phyloP scores from a whole-genome alignment of 2,329 filamentous ascomycete species.

The Claviceps paspali region DNA sequence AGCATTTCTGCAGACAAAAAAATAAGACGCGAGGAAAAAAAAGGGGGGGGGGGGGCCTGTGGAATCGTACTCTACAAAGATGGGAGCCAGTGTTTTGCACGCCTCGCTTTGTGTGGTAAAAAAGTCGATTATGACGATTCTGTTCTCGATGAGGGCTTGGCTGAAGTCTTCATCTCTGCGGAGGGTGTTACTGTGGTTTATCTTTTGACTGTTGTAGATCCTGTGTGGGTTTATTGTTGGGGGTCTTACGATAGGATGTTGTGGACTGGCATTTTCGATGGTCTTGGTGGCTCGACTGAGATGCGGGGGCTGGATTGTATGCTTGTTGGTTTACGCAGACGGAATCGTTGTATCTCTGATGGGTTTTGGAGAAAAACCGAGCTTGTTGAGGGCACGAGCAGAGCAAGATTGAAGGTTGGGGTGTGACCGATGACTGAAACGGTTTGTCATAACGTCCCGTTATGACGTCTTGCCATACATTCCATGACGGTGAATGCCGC shows the following conservation, averaged over 20 bases:
- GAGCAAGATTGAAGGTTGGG: background rate
- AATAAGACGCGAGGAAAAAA: too few species aligned
- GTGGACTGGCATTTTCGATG: conserved; percentile 2
- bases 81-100: conserved; percentile 4
- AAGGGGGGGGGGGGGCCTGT: background rate
- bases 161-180: conserved; percentile 1
- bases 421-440: too few species aligned
- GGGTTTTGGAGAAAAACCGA: background rate
- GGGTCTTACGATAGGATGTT: conserved; percentile 2
- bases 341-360: too few species aligned
- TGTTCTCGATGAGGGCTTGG: background rate
- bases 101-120: conserved; percentile 2
- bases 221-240: background rate
- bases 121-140: conserved; percentile 3
- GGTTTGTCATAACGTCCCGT: too few species aligned
- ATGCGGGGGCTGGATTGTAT: too few species aligned
- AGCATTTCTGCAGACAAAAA: too few species aligned
- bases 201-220: background rate
- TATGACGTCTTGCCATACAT: too few species aligned
- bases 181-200: background rate
- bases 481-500: too few species aligned
- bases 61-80: conserved; percentile 5
- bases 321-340: too few species aligned
- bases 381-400: too few species aligned
- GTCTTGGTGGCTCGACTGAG: background rate